Base-by-base conservation (phyloP, 345 rosid genomes). In the Hirschfeldia incana region DNA sequence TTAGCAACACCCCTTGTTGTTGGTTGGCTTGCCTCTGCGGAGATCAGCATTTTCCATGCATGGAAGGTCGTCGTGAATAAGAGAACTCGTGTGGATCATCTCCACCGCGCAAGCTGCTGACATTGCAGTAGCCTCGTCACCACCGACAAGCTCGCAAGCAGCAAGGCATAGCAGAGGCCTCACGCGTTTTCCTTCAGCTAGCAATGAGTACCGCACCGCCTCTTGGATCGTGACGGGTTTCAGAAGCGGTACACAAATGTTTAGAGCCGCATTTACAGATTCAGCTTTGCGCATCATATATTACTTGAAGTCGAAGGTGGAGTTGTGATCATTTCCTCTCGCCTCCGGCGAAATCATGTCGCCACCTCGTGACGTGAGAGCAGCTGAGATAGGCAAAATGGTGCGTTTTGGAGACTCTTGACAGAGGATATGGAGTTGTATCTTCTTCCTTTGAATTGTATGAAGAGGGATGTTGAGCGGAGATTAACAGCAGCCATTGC, bases 1-100 rank as follows among this genome's bases (percentile, higher is more conserved):
- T 5, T 2, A 21, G 34, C 32, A 65, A 39, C 53, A 17, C 29
- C 88, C 92, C 82, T 84, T 90, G 82, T 94, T 97, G 70, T 85
- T 94, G 16, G 97, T 92, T 32, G 94, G 91, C 67, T 91, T 92
- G 17, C 97, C 97, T 0, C 97, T 89, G 62, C 97, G 94, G 69
- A 92, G 87, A 34, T 90, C 91, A 29, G 91, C 97, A 83, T 92
- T 87, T 69, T 94, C 97, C 98, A 92, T 94, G 42, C 97, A 91
- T 5, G 98, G 97, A 29, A 94, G 87, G 51, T 94, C 98, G 73
- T 92, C 98, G 57, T 94, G 98, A 42, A 94, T 92, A 5, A 94
- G 85, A 3, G 97, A 94, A 89, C 92, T 91, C 51, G 97, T 86
- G 75, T 92, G 97, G 64, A 92, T 90, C 98, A 91, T 92, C 83